phyloP scores from a whole-genome alignment of 1,139 yeast species.

The Saccharomyces pastorianus region DNA sequence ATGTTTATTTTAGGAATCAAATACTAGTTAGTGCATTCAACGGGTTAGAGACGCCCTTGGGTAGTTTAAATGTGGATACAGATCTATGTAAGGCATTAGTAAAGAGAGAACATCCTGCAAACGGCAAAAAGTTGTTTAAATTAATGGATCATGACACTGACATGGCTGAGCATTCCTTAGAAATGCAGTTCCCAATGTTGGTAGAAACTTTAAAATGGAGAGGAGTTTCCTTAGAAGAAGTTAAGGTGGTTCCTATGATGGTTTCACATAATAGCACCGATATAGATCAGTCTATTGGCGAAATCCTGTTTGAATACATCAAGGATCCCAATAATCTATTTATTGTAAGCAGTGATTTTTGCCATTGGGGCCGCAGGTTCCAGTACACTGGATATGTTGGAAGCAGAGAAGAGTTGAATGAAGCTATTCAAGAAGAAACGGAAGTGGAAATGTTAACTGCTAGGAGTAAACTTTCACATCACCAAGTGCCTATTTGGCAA shows the following conservation, averaged over 20 bases:
- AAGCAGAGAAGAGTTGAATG: slow-evolving; percentile 20
- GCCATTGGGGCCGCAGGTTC: slow-evolving; percentile 90
- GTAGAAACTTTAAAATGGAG: slow-evolving; percentile 46
- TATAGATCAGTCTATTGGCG: slow-evolving; percentile 42
- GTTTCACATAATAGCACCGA: slow-evolving; percentile 52
- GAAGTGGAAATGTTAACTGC: slow-evolving; percentile 24
- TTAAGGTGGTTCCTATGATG: slow-evolving; percentile 69
- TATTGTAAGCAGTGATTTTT: slow-evolving; percentile 82
- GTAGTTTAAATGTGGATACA: slow-evolving; percentile 59
- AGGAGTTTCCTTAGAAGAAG: slow-evolving; percentile 34
- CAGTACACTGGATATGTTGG: slow-evolving; percentile 54
- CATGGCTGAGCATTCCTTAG: slow-evolving; percentile 85
- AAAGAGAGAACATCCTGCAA: slow-evolving; percentile 12
- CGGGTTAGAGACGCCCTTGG: slow-evolving; percentile 73
- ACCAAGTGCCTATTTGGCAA: slow-evolving; percentile 46
- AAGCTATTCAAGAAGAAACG: slow-evolving; percentile 20
- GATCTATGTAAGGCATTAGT: slow-evolving; percentile 29
- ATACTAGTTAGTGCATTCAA: slow-evolving; percentile 51
- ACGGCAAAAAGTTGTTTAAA: slow-evolving; percentile 37
- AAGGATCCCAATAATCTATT: slow-evolving; percentile 47
- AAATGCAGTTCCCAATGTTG: slow-evolving; percentile 76
- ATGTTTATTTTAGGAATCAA: slow-evolving; percentile 61
- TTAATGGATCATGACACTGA: slow-evolving; percentile 57
- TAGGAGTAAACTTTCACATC: slow-evolving; percentile 19
- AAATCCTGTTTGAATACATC: slow-evolving; percentile 46